A percentile compares a stretch with the other conserved stretches of the same genome.
Conservation (phyloP, 2,329 filamentous ascomycete species). For the Triangularia verruculosa region DNA sequence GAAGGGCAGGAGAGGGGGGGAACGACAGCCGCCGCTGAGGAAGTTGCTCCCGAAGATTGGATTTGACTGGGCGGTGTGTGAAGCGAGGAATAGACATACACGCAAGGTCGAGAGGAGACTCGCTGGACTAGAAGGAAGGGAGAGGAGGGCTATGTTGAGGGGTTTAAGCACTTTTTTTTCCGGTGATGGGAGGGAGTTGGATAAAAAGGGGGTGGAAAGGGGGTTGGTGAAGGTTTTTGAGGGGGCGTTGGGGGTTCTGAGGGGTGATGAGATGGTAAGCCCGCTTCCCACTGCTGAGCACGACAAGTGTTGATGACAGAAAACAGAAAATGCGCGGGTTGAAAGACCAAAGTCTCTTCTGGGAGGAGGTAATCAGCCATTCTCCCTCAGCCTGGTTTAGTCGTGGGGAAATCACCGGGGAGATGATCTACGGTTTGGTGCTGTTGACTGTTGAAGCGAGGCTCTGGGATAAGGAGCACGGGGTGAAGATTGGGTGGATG, state of each 20-base stretch:
- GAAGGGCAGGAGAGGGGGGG: too few relatives aligned
- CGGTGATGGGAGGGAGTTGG: neutral
- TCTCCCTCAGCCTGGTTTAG: neutral
- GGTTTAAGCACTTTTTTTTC: neutral
- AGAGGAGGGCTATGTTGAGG: neutral
- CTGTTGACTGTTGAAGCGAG: neutral
- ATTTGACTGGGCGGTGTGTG: neutral
- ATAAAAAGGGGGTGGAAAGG: neutral
- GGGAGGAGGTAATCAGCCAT: neutral
- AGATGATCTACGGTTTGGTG: neutral
- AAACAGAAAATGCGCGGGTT: neutral
- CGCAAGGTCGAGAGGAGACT: neutral
- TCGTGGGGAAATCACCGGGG: neutral
- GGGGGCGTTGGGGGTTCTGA: neutral
- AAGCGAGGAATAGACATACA: neutral
- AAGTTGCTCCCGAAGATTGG: neutral
- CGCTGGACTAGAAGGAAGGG: neutral
- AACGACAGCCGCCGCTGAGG: neutral
- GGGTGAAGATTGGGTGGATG: neutral
- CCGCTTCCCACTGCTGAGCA: neutral
- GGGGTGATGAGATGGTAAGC: neutral
- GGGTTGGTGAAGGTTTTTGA: slow-evolving; percentile 1
- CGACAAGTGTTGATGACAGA: neutral
- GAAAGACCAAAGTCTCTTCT: neutral
- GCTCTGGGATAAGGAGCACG: neutral